phyloP scores from a whole-genome alignment of 2,329 filamentous ascomycete genomes.

The Pseudonectria foliicola region DNA sequence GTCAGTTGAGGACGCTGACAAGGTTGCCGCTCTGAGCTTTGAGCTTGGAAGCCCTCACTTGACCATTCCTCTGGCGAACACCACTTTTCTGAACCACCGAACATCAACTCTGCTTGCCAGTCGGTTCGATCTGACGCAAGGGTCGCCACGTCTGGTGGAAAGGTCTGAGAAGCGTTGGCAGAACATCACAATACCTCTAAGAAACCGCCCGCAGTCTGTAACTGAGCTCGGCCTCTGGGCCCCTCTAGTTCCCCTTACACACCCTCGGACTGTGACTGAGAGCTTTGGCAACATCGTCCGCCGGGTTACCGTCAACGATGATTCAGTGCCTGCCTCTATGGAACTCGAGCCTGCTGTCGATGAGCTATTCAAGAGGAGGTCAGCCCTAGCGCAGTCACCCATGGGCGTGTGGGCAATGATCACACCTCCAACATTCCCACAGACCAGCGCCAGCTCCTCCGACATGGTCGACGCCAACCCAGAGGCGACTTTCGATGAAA shows the following conservation, averaged over 20 bases:
- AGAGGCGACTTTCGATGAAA: conserved; percentile 14
- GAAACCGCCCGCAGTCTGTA: conserved; percentile 12
- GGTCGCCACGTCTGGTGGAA: conserved; percentile 15
- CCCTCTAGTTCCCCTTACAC: conserved; percentile 57
- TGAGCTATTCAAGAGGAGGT: conserved; percentile 41
- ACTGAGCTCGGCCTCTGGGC: conserved; percentile 25
- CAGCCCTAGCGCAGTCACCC: conserved; percentile 31
- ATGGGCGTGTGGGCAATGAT: conserved; percentile 70
- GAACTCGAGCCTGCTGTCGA: conserved; percentile 64
- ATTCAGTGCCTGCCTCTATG: conserved; percentile 54
- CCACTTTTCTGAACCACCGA: conserved; percentile 64
- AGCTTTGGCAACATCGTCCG: conserved; percentile 76
- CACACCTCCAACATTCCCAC: conserved; percentile 35
- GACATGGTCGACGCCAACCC: conserved; percentile 12
- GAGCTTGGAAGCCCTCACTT: conserved; percentile 30
- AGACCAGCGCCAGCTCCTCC: conserved; percentile 4
- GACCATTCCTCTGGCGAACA: conserved; percentile 66
- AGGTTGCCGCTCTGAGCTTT: conserved; percentile 36
- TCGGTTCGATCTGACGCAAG: conserved; percentile 20
- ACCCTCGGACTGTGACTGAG: conserved; percentile 52
- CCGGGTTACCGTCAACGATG: conserved; percentile 44
- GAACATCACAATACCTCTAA: conserved; percentile 21
- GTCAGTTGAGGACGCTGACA: conserved; percentile 25
- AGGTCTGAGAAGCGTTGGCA: conserved; percentile 34
- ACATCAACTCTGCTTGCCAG: conserved; percentile 48